Base-by-base conservation (phyloP, 2,329 filamentous ascomycete genomes). In the Fusarium devonianum region DNA sequence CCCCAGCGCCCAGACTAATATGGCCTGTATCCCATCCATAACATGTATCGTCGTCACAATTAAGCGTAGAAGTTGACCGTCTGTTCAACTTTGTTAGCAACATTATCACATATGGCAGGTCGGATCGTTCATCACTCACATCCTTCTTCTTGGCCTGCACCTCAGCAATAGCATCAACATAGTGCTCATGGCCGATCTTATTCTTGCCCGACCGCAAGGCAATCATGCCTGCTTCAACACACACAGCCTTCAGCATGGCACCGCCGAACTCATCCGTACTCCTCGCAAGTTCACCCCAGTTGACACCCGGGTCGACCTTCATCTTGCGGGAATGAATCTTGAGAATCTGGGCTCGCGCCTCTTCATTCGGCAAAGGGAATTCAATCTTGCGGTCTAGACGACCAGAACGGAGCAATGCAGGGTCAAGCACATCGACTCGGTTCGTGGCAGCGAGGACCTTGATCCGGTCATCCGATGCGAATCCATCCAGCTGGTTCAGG, bases 161-260 rank as follows among this genome's bases (percentile, higher is more conserved):
- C 76, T 99, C 94, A 26, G 92, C 84, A 73, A 99, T 97, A 53
- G 94, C 94, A 79, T 99, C 94, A 39, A 99, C 94, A 70, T 97
- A 99, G 75, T 99, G 91, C 78, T 99, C 94, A 72, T 99, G 94
- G 52, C 89, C 89, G 69, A 99, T 94, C 83, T 97, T 97, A 76
- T 88, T 92, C 81, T 96, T 92, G 54, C 94, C 94, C 72, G 88
- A 91, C 64, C 94, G 85, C 69, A 99, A 79, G 19, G 94, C 94
- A 76, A 99, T 99, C 94, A 99, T 99, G 71, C 94, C 94, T 40
- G 94, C 94, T 78, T 99, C 94, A 18, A 99, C 94, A 73, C 94
- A 99, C 16, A 99, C 94, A 32, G 94, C 94, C 82, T 99, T 99
- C 64, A 99, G 78, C 85, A 96, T 93, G 53, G 94, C 94, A 71